Conservation (phyloP, 129 eudicot genomes). For the Pittosporum tobira region DNA sequence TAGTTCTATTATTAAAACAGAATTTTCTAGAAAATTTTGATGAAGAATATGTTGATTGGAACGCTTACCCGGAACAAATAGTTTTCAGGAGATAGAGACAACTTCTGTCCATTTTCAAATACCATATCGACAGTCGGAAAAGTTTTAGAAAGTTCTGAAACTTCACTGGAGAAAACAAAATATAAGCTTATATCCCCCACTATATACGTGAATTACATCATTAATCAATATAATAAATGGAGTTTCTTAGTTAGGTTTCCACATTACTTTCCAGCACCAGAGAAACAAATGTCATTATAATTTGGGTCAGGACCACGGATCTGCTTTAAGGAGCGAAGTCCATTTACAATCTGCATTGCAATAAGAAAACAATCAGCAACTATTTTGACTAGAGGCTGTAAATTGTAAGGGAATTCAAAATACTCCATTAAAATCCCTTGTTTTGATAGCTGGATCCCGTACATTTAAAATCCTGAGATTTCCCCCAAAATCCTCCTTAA, state of each 20-base stretch:
- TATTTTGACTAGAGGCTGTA: not conserved
- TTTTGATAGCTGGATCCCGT: too few relatives aligned
- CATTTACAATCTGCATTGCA: conserved; percentile 55
- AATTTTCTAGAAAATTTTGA: not conserved
- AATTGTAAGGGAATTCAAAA: too few relatives aligned
- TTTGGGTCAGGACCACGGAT: conserved; percentile 92
- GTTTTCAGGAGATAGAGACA: conserved; percentile 83
- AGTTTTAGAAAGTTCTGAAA: conserved; percentile 60
- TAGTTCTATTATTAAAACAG: not conserved
- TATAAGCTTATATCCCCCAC: conserved; percentile 8
- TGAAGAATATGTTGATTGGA: not conserved
- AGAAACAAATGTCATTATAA: conserved; percentile 88
- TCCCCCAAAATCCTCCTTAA: not conserved
- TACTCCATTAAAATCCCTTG: too few relatives aligned
- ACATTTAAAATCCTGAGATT: too few relatives aligned
- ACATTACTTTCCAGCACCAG: conserved; percentile 92
- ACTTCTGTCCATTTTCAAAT: conserved; percentile 68
- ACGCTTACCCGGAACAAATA: conserved; percentile 76
- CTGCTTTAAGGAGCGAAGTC: conserved; percentile 50
- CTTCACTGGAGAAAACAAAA: conserved; percentile 44
- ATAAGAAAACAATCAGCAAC: not conserved
- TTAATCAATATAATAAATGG: not conserved
- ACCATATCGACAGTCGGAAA: conserved; percentile 94
- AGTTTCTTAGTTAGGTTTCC: not conserved
- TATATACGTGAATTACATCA: not conserved